Conservation (phyloP, 768 basidiomycete genomes). For the Boletus barrowsii region DNA sequence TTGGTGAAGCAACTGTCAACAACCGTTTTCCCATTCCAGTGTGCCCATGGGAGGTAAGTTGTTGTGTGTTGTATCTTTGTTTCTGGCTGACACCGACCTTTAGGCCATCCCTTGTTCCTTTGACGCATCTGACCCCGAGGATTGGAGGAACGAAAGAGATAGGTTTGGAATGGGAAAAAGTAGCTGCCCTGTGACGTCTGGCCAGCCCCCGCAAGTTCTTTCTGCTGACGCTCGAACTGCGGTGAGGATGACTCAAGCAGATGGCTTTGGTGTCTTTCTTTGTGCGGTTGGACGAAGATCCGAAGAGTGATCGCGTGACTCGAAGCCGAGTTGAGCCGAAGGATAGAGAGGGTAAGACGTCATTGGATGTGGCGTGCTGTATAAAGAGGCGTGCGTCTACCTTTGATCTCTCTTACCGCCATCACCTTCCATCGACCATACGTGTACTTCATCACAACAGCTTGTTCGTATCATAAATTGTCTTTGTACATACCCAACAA, state of each 20-base stretch:
- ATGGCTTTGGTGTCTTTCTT: neutral
- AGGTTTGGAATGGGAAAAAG: constrained; percentile 25
- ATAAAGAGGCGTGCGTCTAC: constrained; percentile 24
- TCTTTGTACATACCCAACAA: constrained; percentile 10
- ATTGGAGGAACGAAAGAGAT: constrained; percentile 9
- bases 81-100: neutral
- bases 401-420: neutral
- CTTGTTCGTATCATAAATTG: constrained; percentile 12
- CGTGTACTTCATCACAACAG: neutral
- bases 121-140: constrained; percentile 32
- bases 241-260: neutral
- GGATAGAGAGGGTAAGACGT: constrained; percentile 12
- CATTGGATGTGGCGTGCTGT: constrained; percentile 21
- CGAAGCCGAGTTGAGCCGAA: constrained; percentile 12
- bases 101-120: constrained; percentile 56
- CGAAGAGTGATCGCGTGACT: constrained; percentile 30
- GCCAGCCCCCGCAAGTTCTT: too few species aligned
- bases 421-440: constrained; percentile 7
- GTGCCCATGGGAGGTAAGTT: constrained; percentile 85
- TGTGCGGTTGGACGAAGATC: neutral
- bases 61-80: neutral
- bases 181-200: constrained; percentile 16
- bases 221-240: too few species aligned
- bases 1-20: constrained; percentile 66
- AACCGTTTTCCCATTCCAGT: constrained; percentile 88